Percentiles rank a stretch among this genome's conserved stretches.
Conservation (phyloP, 2,329 filamentous ascomycete species). For the Amauroascus niger region DNA sequence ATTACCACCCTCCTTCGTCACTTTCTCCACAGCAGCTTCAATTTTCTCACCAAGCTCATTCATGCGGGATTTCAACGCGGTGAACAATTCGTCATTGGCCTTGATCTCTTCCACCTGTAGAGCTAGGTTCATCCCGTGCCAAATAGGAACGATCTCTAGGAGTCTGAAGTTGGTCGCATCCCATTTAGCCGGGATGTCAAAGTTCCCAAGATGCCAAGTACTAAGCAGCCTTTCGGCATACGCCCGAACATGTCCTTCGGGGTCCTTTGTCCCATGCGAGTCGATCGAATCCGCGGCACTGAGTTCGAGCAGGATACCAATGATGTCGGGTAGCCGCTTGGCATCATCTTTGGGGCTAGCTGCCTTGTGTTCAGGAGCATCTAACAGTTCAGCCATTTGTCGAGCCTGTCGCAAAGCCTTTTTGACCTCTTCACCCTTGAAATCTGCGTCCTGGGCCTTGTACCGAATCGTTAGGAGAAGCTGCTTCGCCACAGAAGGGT, state of each 20-base stretch:
- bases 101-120: slow-evolving; percentile 28
- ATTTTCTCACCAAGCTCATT: slow-evolving; percentile 47
- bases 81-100: slow-evolving; percentile 21
- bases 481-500: slow-evolving; percentile 24
- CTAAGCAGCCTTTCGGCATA: slow-evolving; percentile 34
- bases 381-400: slow-evolving; percentile 29
- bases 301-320: slow-evolving; percentile 38
- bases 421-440: slow-evolving; percentile 26
- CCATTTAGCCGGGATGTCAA: slow-evolving; percentile 22
- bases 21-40: slow-evolving; percentile 29
- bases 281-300: slow-evolving; percentile 36
- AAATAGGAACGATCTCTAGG: slow-evolving; percentile 29
- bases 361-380: slow-evolving; percentile 27
- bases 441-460: slow-evolving; percentile 27
- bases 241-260: slow-evolving; percentile 31
- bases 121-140: slow-evolving; percentile 36
- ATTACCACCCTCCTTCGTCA: not conserved
- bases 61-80: slow-evolving; percentile 21
- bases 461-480: slow-evolving; percentile 33
- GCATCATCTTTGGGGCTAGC: slow-evolving; percentile 25
- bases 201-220: slow-evolving; percentile 25
- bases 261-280: slow-evolving; percentile 31
- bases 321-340: slow-evolving; percentile 34
- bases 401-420: slow-evolving; percentile 29
- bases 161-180: slow-evolving; percentile 21